Base-by-base conservation (phyloP, 2,329 filamentous ascomycete species). In the Pseudopyricularia cyperi region DNA sequence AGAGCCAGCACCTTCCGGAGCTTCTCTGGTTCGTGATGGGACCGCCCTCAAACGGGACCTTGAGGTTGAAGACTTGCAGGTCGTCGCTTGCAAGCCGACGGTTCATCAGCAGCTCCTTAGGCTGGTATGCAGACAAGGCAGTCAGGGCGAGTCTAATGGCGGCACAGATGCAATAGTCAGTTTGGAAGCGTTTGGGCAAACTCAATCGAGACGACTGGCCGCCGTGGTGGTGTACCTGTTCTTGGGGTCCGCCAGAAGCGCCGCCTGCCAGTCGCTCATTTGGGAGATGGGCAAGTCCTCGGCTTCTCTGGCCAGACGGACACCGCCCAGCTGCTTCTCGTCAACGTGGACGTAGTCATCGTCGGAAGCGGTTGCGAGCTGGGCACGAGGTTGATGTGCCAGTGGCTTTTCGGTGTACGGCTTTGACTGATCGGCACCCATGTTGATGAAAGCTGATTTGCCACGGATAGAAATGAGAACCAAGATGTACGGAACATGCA, bases 1-100 rank as follows among this genome's bases (percentile, higher is more conserved):
- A 95, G 56, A 95, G 79, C 89, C 89, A 95, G 73, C 89, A 95
- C 57, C 89, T 77, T 7, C 89, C 89, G 2, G 85, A 89, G 7
- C 79, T 79, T 33, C 83, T 76, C 69, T 95, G 89, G 65, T 94
- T 90, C 0, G 89, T 94, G 56, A 95, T 83, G 0, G 89, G 89
- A 0, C 74, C 76, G 48, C 89, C 89, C 65, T 95, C 89, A 52
- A 87, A 75, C 0, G 88, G 85, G 55, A 95, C 89, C 65, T 81
- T 82, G 64, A 89, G 69, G 62, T 90, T 94, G 80, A 89, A 95
- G 55, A 85, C 76, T 52, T 95, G 89, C 52, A 80, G 83, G 63
- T 93, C 85, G 39, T 76, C 68, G 54, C 88, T 77, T 52, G 77
- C 69, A 28, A 83, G 72, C 0, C 79, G 68, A 8, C 77, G 78